phyloP scores from a whole-genome alignment of 352 stramenopile species.

The Phytophthora crassamura region DNA sequence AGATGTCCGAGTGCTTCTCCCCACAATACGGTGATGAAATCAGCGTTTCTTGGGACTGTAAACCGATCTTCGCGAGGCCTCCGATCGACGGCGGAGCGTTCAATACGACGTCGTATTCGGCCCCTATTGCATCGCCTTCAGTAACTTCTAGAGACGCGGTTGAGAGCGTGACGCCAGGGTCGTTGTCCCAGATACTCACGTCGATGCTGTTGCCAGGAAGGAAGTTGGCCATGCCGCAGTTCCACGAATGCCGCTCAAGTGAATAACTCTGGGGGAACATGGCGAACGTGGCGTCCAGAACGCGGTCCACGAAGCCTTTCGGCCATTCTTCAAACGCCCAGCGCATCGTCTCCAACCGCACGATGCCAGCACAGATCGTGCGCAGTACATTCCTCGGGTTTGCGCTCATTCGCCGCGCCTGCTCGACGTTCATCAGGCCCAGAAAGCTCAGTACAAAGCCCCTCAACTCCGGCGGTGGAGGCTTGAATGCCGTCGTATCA shows the following conservation, averaged over 20 bases:
- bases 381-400: slow-evolving; percentile 51
- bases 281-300: slow-evolving; percentile 48
- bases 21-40: slow-evolving; percentile 41
- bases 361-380: slow-evolving; percentile 56
- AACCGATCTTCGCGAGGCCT: slow-evolving; percentile 12
- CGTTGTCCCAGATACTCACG: slow-evolving; percentile 84
- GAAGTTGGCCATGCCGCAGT: slow-evolving; percentile 65
- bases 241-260: slow-evolving; percentile 64
- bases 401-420: slow-evolving; percentile 47
- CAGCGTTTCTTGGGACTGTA: slow-evolving; percentile 1
- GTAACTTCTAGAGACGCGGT: slow-evolving; percentile 38
- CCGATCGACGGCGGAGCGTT: slow-evolving; percentile 57
- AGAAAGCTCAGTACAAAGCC: slow-evolving; percentile 74
- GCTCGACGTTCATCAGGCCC: slow-evolving; percentile 62
- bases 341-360: slow-evolving; percentile 63
- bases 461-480: slow-evolving; percentile 51
- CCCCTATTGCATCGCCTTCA: slow-evolving; percentile 30
- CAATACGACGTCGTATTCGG: slow-evolving; percentile 66
- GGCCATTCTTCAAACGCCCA: slow-evolving; percentile 72
- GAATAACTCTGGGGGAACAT: slow-evolving; percentile 62
- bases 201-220: slow-evolving; percentile 46
- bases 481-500: slow-evolving; percentile 35
- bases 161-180: slow-evolving; percentile 73
- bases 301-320: slow-evolving; percentile 45
- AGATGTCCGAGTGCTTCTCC: slow-evolving; percentile 40